Base-by-base conservation (phyloP, 2,329 filamentous ascomycete genomes). In the Fusarium hostae region DNA sequence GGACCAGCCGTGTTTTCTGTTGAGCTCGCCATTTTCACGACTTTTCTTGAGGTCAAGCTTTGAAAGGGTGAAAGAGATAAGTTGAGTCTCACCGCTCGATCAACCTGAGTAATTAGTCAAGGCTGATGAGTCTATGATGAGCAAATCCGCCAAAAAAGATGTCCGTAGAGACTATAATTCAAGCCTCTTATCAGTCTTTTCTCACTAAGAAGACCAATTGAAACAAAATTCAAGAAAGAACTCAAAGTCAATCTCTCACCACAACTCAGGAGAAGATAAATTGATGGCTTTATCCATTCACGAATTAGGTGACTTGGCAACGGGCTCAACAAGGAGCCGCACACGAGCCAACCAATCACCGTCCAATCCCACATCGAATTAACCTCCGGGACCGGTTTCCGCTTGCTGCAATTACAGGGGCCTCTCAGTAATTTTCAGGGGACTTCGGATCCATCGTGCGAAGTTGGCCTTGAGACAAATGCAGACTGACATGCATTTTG, bases 11-110 rank as follows among this genome's bases (percentile, higher is more conserved):
- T 69, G 35, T 65, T 66, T 51, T 68, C 66, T 37, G 61, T 40
- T 41, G 71, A 65, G 48, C 66, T 73, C 24, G 74, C 66, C 74
- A 76, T 76, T 51, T 66, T 65, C 22, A n/a, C 10, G 47, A 39
- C 26, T 60, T 39, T 57, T 24, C 32, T 51, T 30, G 40, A 44
- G 35, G 22, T 45, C 39, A 18, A 43, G 35, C 34, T 52, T 37
- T 32, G 28, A 39, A n/a, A 67, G 35, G 45, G 24, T 55, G 57
- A 45, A 26, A 63, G 30, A 59, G 66, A 26, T 56, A 34, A 32
- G 45, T 52, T 43, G 35, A 72, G 69, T 51, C 70, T 73, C 70
- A 73, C 70, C 70, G 70, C 70, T 73, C 66, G 56, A 70, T 47
- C 26, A 45, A n/a, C 37, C 16, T 54, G 45, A 52, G 66, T 47